phyloP scores from a whole-genome alignment of 2,329 filamentous ascomycete genomes.

The Hawksworthiomyces lignivorus region DNA sequence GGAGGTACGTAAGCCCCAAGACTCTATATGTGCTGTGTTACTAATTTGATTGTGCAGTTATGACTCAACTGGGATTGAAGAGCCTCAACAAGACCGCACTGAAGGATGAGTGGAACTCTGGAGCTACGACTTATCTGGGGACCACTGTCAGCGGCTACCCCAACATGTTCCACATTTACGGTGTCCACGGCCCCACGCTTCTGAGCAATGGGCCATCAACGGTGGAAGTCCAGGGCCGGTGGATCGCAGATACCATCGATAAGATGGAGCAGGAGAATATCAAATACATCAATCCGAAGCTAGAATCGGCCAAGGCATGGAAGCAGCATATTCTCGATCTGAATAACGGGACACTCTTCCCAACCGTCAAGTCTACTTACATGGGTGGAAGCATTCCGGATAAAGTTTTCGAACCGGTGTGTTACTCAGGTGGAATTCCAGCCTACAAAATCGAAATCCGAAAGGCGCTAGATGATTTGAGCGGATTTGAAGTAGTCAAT shows the following conservation, averaged over 20 bases:
- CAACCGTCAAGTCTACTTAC: constrained; percentile 42
- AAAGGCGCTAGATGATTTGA: constrained; percentile 26
- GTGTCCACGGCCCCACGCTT: constrained; percentile 48
- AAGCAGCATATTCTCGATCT: constrained; percentile 40
- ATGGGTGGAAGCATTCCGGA: constrained; percentile 49
- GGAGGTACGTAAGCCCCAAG: too few species aligned
- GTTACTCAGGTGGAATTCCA: constrained; percentile 36
- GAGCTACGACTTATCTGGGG: constrained; percentile 37
- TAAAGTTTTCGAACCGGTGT: constrained; percentile 44
- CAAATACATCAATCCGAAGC: constrained; percentile 42
- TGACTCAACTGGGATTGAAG: constrained; percentile 37
- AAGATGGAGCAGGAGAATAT: constrained; percentile 38
- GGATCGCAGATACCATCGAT: constrained; percentile 43
- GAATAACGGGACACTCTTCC: constrained; percentile 39
- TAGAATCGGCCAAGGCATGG: constrained; percentile 39
- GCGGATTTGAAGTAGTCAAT: constrained; percentile 24
- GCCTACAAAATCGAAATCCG: constrained; percentile 26
- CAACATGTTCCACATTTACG: constrained; percentile 48
- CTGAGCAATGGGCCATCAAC: constrained; percentile 48
- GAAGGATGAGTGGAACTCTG: constrained; percentile 33
- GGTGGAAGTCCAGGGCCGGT: constrained; percentile 48
- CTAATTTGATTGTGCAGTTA: too few species aligned
- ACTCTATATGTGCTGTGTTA: too few species aligned
- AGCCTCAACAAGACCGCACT: constrained; percentile 31
- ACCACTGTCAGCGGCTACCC: constrained; percentile 35